A percentile compares a stretch with the other conserved stretches of the same genome.
Conservation (phyloP, 148 eudicot genomes). For the Amaranthus palmeri region DNA sequence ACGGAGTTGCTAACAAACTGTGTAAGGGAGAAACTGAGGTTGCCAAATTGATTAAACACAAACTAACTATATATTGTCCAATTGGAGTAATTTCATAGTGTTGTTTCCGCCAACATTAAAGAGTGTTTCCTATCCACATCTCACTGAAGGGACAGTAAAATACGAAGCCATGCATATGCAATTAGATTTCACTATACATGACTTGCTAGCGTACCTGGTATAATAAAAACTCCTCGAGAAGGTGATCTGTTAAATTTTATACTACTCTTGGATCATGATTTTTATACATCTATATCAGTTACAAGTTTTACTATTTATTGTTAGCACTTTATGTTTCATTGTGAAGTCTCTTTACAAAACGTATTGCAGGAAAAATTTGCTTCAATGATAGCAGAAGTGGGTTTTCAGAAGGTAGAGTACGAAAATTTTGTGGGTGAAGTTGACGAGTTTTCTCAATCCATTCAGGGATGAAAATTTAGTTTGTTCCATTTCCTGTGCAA, state of each 20-base stretch:
- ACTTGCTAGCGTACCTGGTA: background rate
- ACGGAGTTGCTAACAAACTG: too few species aligned
- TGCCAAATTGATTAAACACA: too few species aligned
- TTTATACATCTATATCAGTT: background rate
- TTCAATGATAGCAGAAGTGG: slow-evolving; percentile 86
- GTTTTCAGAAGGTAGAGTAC: slow-evolving; percentile 86
- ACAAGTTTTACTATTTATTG: background rate
- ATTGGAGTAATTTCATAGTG: too few species aligned
- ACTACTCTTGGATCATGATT: background rate
- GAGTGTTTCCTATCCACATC: background rate
- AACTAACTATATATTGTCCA: too few species aligned
- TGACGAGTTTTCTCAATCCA: slow-evolving; percentile 54
- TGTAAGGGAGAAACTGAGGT: too few species aligned
- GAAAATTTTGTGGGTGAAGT: slow-evolving; percentile 96
- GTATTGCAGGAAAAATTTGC: slow-evolving; percentile 78
- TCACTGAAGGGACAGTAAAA: background rate
- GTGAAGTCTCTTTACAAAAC: background rate
- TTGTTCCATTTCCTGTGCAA: background rate
- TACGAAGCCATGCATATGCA: background rate
- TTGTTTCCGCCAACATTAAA: too few species aligned
- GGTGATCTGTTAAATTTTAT: background rate
- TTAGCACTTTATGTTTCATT: background rate
- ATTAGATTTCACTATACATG: background rate
- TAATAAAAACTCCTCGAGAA: background rate
- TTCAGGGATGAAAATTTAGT: slow-evolving; percentile 78